Conservation (phyloP, 2,329 filamentous ascomycete species). For the Cladosporium cucumerinum region DNA sequence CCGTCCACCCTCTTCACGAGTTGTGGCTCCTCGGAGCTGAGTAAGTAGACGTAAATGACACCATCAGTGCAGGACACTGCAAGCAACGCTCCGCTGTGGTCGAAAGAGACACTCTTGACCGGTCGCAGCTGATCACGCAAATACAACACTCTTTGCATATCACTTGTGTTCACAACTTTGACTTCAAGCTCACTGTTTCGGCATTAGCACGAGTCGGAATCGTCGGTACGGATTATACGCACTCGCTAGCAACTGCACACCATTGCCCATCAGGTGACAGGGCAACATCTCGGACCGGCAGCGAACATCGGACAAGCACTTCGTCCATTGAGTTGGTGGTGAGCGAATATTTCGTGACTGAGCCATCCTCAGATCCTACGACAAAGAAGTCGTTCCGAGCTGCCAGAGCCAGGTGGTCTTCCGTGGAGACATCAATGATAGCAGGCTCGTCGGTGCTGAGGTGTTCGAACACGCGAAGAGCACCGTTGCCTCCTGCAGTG, state of each 20-base stretch:
- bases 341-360: constrained; percentile 90
- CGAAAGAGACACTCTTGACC: constrained; percentile 90
- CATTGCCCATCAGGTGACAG: constrained; percentile 78
- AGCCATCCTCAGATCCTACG: constrained; percentile 88
- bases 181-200: constrained; percentile 70
- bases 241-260: constrained; percentile 95
- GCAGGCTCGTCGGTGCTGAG: constrained; percentile 88
- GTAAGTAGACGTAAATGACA: constrained; percentile 82
- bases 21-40: constrained; percentile 73
- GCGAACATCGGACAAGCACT: constrained; percentile 76
- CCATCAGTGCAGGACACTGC: constrained; percentile 86
- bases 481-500: constrained; percentile 90
- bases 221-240: constrained; percentile 32
- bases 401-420: constrained; percentile 77
- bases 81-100: constrained; percentile 71
- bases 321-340: constrained; percentile 70
- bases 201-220: constrained; percentile 22
- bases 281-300: constrained; percentile 82
- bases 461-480: constrained; percentile 86
- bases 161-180: constrained; percentile 78
- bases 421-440: constrained; percentile 86
- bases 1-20: constrained; percentile 82
- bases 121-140: constrained; percentile 80
- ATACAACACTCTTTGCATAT: constrained; percentile 72
- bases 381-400: constrained; percentile 80